These are phyloP conservation scores for Marasmius oreades DNA, from an alignment of 1,284 basidiomycete genomes.

Conservation along the genomic window DNA sequence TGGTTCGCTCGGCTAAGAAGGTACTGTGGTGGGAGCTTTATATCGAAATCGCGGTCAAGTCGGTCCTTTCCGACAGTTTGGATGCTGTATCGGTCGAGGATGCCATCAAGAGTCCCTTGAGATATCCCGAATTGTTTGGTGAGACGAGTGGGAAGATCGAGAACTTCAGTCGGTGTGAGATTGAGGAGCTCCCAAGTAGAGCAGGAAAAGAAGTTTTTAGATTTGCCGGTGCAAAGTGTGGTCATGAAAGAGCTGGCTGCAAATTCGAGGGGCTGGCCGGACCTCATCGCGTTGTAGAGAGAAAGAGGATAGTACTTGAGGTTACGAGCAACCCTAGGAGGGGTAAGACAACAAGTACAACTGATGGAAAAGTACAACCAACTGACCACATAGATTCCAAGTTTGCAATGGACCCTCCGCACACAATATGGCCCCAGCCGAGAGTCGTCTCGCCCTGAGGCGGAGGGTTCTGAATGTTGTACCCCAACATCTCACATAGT, in stretches of 20 bases:
- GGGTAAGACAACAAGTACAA: background rate
- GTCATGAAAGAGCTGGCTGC: slow-evolving; percentile 28
- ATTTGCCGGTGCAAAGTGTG: slow-evolving; percentile 18
- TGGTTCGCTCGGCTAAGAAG: slow-evolving; percentile 34
- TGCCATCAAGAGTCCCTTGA: slow-evolving; percentile 19
- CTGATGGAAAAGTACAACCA: background rate
- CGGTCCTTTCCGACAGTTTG: slow-evolving; percentile 35
- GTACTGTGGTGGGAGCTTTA: slow-evolving; percentile 13
- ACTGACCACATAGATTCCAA: slow-evolving; percentile 39
- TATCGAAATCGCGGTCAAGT: background rate
- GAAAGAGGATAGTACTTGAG: slow-evolving; percentile 39
- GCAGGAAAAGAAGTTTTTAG: slow-evolving; percentile 24
- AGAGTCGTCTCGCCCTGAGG: background rate
- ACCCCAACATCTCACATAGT: background rate
- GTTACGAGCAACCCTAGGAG: slow-evolving; percentile 24
- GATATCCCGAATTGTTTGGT: slow-evolving; percentile 27
- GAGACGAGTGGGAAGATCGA: slow-evolving; percentile 27
- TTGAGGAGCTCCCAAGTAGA: slow-evolving; percentile 33
- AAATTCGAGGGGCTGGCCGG: slow-evolving; percentile 23
- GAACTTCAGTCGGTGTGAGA: slow-evolving; percentile 18
- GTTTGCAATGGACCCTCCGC: slow-evolving; percentile 43
- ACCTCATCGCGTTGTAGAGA: slow-evolving; percentile 27
- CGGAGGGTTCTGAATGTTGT: background rate
- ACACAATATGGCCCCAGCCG: slow-evolving; percentile 44
- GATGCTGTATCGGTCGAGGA: slow-evolving; percentile 28